These are phyloP conservation scores for Pyrus bretschneideri DNA, from an alignment of 306 rosid genomes.

Conservation along the genomic window DNA sequence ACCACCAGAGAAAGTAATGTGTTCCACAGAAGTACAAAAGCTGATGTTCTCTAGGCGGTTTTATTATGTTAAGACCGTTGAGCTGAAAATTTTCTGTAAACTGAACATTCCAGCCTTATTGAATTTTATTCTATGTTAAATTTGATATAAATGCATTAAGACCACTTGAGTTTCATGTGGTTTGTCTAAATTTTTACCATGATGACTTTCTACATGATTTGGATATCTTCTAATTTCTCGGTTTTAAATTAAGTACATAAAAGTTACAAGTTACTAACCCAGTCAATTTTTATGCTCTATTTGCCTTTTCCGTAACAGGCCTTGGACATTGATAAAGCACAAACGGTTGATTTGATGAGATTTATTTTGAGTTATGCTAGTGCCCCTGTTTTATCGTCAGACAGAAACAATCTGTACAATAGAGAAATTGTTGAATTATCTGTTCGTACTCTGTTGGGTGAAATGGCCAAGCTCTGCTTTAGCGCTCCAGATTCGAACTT, in stretches of 20 bases:
- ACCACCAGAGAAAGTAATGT: not conserved
- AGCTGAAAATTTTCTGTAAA: not conserved
- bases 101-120: not conserved
- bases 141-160: not conserved
- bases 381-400: conserved; percentile 38
- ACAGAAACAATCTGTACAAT: conserved; percentile 36
- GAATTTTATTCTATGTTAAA: not conserved
- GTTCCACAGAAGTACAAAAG: not conserved
- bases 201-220: not conserved
- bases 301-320: conserved; percentile 28
- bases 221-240: not conserved
- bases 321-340: conserved; percentile 51
- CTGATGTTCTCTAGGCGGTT: not conserved
- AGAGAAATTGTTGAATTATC: conserved; percentile 63
- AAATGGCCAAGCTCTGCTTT: conserved; percentile 58
- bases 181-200: not conserved
- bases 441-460: conserved; percentile 54
- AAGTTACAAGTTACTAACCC: not conserved
- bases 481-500: conserved; percentile 38
- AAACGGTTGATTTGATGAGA: conserved; percentile 83
- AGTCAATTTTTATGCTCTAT: not conserved
- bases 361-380: conserved; percentile 74
- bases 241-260: not conserved
- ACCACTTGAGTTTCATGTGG: not conserved
- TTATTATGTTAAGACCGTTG: too few species aligned